Base-by-base conservation (phyloP, 345 rosid genomes). In the Punica granatum region DNA sequence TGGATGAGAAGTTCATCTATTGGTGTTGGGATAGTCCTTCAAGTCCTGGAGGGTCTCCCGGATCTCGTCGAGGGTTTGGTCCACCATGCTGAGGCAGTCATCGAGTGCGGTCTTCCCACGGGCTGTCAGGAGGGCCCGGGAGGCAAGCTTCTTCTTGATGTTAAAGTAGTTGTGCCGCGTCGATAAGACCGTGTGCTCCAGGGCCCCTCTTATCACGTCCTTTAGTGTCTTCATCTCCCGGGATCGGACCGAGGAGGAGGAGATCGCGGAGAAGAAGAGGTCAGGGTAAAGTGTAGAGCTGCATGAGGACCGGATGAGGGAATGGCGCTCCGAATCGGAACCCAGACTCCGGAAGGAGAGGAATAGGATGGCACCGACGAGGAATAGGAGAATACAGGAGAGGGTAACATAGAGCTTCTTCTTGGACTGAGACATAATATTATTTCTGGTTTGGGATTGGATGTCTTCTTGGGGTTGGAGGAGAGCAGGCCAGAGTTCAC, bases 51-150 rank as follows among this genome's bases (percentile, higher is more conserved):
- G 62, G 28, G 81, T 69, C 46, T 74, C 16, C 39, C 44, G 70
- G 6, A 87, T 72, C 78, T 87, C 92, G 2, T 83, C 86, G 15
- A 84, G 77, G 16, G 88, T 81, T 31, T 85, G 88, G 3, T 83
- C 92, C 3, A 75, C 77, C 65, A 71, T 73, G 64, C 82, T 88
- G 13, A 82, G 70, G 64, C 89, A 87, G 69, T 87, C 89, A n/a
- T 80, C 70, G 30, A 87, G 86, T 23, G 92, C 87, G 15, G 77
- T 66, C 78, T 43, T 78, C 34, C 81, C 92, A 21, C 88, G 75
- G 18, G 61, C 53, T 12, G 82, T 81, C 36, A 81, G 83, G 30
- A 51, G 51, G 2, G 36, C 71, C 61, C 43, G 34, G 13, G 63
- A 28, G 48, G 54, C 69, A 25, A 73, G 60, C 49, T 81, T 63